A percentile compares a stretch with the other conserved stretches of the same genome.
Evolutionary conservation across 495 filamentous ascomycete species (phyloP).

Genomic region (Margaritispora aquatica): DNA sequence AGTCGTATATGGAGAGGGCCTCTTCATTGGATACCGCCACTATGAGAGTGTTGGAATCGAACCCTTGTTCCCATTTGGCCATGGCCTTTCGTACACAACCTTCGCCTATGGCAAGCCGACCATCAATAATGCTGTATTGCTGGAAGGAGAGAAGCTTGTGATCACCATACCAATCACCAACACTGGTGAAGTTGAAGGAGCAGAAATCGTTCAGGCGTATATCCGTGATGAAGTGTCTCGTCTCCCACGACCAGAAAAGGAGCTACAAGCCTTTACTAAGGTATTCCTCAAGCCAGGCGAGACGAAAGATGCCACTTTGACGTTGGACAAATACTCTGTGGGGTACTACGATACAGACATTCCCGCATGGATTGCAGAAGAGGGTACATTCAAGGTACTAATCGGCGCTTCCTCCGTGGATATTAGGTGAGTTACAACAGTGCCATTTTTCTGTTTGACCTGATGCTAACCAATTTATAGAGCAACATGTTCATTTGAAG

Average conservation of each 20-base stretch:
- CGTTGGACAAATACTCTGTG: constrained; percentile 66
- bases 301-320: constrained; percentile 58
- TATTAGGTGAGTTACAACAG: constrained; percentile 28
- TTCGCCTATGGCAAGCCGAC: constrained; percentile 63
- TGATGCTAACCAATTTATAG: constrained; percentile 25
- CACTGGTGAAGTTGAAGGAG: constrained; percentile 55
- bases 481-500: constrained; percentile 43
- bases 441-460: constrained; percentile 17
- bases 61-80: constrained; percentile 73
- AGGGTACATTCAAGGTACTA: constrained; percentile 62
- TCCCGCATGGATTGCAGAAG: constrained; percentile 69
- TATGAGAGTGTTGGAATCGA: constrained; percentile 65
- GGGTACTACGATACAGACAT: constrained; percentile 76
- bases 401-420: constrained; percentile 46
- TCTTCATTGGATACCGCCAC: constrained; percentile 80
- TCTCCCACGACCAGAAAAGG: constrained; percentile 65
- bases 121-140: constrained; percentile 41
- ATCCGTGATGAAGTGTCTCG: constrained; percentile 46
- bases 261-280: constrained; percentile 77
- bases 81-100: constrained; percentile 76
- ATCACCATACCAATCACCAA: constrained; percentile 63
- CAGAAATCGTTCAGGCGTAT: constrained; percentile 79
- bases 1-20: constrained; percentile 76
- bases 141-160: constrained; percentile 47
- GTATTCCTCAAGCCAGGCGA: constrained; percentile 63